Conservation (phyloP, 345 rosid species). For the Populus ilicifolia region DNA sequence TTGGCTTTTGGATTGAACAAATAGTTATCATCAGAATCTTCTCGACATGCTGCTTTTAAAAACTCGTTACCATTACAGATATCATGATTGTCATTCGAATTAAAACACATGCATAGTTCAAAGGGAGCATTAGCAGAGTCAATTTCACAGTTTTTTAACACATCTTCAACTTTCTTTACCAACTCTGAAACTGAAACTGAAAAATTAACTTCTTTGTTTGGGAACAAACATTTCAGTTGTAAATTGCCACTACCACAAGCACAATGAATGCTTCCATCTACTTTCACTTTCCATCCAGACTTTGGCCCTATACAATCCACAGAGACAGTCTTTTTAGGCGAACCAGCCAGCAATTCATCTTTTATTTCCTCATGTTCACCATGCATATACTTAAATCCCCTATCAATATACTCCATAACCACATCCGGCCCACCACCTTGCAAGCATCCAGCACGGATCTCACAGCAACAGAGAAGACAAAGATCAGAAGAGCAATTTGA, state of each 20-base stretch:
- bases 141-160: slow-evolving; percentile 2
- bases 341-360: not conserved
- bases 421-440: slow-evolving; percentile 10
- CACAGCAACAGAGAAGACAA: slow-evolving; percentile 27
- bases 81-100: slow-evolving; percentile 31
- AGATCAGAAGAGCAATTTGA: slow-evolving; percentile 23
- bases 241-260: slow-evolving; percentile 46
- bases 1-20: slow-evolving; percentile 48
- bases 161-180: slow-evolving; percentile 32
- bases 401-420: slow-evolving; percentile 17
- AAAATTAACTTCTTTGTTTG: not conserved
- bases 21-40: slow-evolving; percentile 46
- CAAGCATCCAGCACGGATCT: slow-evolving; percentile 19
- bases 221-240: slow-evolving; percentile 38
- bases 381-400: slow-evolving; percentile 24
- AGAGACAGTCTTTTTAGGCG: not conserved
- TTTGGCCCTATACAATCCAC: slow-evolving; percentile 1
- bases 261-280: slow-evolving; percentile 51
- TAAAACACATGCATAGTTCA: slow-evolving; percentile 42
- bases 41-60: slow-evolving; percentile 56
- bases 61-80: slow-evolving; percentile 10
- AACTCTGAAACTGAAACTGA: slow-evolving; percentile 31
- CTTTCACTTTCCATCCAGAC: slow-evolving; percentile 46
- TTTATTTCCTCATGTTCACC: not conserved
- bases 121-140: not conserved